Base-by-base conservation (phyloP, 2,329 filamentous ascomycete species). In the Penicillium sp. region DNA sequence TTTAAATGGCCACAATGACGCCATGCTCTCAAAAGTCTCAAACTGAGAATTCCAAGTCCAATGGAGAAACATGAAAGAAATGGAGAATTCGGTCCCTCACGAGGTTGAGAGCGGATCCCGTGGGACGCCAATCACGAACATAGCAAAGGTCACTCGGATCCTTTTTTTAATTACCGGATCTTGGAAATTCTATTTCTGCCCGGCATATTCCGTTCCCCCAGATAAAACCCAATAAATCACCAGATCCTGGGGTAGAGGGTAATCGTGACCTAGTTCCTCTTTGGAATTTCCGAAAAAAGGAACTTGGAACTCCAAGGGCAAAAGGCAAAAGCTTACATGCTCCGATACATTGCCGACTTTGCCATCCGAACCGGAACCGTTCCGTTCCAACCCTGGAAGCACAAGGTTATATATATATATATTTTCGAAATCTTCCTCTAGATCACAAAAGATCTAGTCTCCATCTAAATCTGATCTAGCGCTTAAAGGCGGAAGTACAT, bases 71-170 rank as follows among this genome's bases (percentile, higher is more conserved):
- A 23, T 23, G 9, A 21, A 29, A 49, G 31, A 35, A 49, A 38
- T 38, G 21, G 33, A 42, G 36, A 33, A 42, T 42, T 33, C 19
- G 17, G 17, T 50, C 29, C 29, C 29, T 31, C 47, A 38, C 47
- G 33, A 36, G 35, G 25, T n/a, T 15, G 15, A 36, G n/a, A 41
- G 36, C 47, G 47, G 47, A 25, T 48, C 45, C 21, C 15, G 29
- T 35, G 47, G 21, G 23, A 23, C 33, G n/a, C 48, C 49, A 44
- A 52, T 44, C 49, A 52, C 6, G 17, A n/a, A 9, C 6, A 17
- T 31, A 21, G 49, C 38, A 52, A 52, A 52, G 27, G 38, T 52
- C 49, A 43, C 7, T 42, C 15, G n/a, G n/a, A n/a, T n/a, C 25
- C n/a, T 27, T 12, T 27, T 12, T n/a, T n/a, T 21, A 8, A n/a